These are phyloP conservation scores for Metschnikowia peoriensis DNA, from an alignment of 805 yeast genomes.

Conservation along the genomic window DNA sequence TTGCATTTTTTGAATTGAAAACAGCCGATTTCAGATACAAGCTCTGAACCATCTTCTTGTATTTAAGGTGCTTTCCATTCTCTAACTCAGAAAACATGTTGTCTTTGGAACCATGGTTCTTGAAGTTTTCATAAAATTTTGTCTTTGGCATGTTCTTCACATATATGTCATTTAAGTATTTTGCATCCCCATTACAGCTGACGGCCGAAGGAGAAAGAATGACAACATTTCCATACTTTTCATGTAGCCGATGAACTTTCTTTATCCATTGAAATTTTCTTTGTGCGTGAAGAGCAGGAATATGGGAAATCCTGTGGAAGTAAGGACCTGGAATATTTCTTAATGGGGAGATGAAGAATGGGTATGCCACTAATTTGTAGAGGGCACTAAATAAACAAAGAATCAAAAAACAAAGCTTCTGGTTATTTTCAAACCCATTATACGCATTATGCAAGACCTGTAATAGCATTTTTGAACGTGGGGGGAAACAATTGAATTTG, in stretches of 20 bases:
- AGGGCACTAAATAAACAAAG: conserved; percentile 20
- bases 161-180: conserved; percentile 55
- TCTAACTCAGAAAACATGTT: conserved; percentile 60
- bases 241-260: conserved; percentile 49
- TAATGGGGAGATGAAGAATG: conserved; percentile 50
- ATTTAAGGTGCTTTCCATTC: conserved; percentile 31
- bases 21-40: conserved; percentile 37
- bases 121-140: conserved; percentile 56
- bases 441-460: conserved; percentile 2
- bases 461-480: conserved; percentile 9
- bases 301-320: conserved; percentile 43
- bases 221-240: conserved; percentile 59
- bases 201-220: conserved; percentile 61
- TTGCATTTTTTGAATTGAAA: conserved; percentile 29
- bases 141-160: conserved; percentile 56
- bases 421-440: neutral
- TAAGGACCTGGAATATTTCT: conserved; percentile 58
- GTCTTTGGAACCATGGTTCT: conserved; percentile 49
- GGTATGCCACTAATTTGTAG: conserved; percentile 42
- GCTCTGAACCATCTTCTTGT: conserved; percentile 30
- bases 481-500: conserved; percentile 3
- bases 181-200: conserved; percentile 51
- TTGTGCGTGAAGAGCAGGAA: conserved; percentile 35
- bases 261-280: conserved; percentile 45
- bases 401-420: neutral